Evolutionary conservation across 805 yeast genomes (phyloP).

Genomic region (Cephaloascus fragrans): DNA sequence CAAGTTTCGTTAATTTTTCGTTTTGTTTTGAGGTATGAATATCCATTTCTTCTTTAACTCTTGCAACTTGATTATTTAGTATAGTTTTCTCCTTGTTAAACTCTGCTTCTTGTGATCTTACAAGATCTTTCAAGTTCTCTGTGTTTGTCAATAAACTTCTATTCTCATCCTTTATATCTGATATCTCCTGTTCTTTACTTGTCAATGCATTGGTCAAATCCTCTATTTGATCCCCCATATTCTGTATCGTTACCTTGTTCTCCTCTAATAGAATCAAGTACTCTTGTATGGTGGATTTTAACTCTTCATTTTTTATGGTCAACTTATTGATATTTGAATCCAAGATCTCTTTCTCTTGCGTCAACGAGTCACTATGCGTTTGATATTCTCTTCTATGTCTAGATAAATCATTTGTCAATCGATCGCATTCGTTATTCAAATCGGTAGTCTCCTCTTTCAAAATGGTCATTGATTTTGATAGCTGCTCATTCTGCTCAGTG

Average conservation of each 20-base stretch:
- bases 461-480: slow-evolving; percentile 8
- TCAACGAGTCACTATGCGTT: slow-evolving; percentile 3
- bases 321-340: slow-evolving; percentile 1
- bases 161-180: slow-evolving; percentile 4
- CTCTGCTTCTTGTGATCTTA: slow-evolving; percentile 6
- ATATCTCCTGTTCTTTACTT: slow-evolving; percentile 4
- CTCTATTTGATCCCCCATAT: slow-evolving; percentile 30
- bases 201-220: slow-evolving; percentile 13
- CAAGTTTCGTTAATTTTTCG: slow-evolving; percentile 9
- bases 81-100: slow-evolving; percentile 10
- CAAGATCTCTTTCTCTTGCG: slow-evolving; percentile 1
- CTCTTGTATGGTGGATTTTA: slow-evolving; percentile 23
- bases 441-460: slow-evolving; percentile 22
- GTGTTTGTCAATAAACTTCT: background rate
- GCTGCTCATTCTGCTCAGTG: slow-evolving; percentile 8
- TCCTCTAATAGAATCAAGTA: slow-evolving; percentile 25
- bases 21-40: slow-evolving; percentile 7
- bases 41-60: slow-evolving; percentile 6
- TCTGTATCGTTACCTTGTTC: slow-evolving; percentile 32
- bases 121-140: slow-evolving; percentile 13
- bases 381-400: slow-evolving; percentile 25
- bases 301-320: slow-evolving; percentile 9
- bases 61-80: slow-evolving; percentile 12
- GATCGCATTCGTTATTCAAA: slow-evolving; percentile 46
- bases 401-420: slow-evolving; percentile 30